Evolutionary conservation across 2,329 filamentous ascomycete genomes (phyloP), one percentile per base, ranked within the genome.

Genomic region (Trichoderma harzianum): DNA sequence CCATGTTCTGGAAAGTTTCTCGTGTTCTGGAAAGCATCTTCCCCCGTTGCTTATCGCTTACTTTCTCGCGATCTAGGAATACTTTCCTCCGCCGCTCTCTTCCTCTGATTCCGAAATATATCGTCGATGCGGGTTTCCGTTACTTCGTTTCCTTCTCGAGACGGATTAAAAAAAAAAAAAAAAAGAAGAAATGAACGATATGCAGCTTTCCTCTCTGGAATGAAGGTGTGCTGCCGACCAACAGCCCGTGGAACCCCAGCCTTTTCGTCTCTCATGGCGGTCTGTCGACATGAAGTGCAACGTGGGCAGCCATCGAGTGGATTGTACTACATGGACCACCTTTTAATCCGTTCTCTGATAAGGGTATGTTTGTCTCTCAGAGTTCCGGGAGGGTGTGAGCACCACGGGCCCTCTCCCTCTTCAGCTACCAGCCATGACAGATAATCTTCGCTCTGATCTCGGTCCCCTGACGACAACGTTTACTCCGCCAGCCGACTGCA

Each of bases 271-370:
- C 26, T 26, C 26, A 26, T 26, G 26, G 26, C 26, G 26, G 26
- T 26, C 26, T 26, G 26, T 26, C 26, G 26, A 26, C 26, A 26
- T 26, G 26, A 26, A 26, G 26, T 26, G 26, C 26, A 26, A 26
- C 26, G 26, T 26, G 26, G 26, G 26, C 39, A 47, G 39, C 39
- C 8, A n/a, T 47, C n/a, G 18, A 47, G 39, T 18, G 24, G 8
- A 8, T 26, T 47, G 10, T 6, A n/a, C 26, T 32, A 1, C 16
- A 1, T 47, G 1, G 1, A n/a, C 7, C 4, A 3, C 39, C 0
- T 8, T 47, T 47, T n/a, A 1, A n/a, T n/a, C 18, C 2, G 39
- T 1, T 47, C 14, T n/a, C 39, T 10, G 18, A 47, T n/a, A 47
- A 47, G 11, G 39, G 18, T 14, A 0, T 7, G 36, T n/a, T 43